Evolutionary conservation across 1,284 basidiomycete species (phyloP).

Genomic region (Sanghuangporus sanghuang): DNA sequence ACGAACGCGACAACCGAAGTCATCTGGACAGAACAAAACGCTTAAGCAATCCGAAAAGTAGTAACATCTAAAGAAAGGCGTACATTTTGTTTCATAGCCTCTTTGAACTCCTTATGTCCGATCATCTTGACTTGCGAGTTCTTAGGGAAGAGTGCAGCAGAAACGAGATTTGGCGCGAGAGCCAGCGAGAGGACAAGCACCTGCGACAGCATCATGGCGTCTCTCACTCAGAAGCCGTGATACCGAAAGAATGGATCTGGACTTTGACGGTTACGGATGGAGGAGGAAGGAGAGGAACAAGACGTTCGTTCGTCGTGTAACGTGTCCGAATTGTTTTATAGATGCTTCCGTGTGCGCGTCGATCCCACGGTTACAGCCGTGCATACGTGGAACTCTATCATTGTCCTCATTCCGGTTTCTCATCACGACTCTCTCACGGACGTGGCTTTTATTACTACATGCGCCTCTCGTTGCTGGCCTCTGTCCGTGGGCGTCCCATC

Average conservation of each 20-base stretch:
- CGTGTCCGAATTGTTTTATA: background rate
- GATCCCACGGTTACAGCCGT: background rate
- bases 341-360: background rate
- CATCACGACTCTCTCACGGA: background rate
- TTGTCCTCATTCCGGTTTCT: background rate
- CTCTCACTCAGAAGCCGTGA: background rate
- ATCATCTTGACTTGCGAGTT: constrained; percentile 72
- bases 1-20: constrained; percentile 84
- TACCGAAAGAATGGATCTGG: background rate
- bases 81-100: constrained; percentile 74
- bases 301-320: background rate
- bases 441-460: background rate
- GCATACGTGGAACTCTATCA: background rate
- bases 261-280: too few species aligned
- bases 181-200: constrained; percentile 32
- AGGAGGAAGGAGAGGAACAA: background rate
- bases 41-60: background rate
- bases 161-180: constrained; percentile 46
- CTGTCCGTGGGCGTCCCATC: background rate
- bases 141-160: constrained; percentile 70
- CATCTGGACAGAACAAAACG: constrained; percentile 37
- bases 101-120: constrained; percentile 67
- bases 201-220: constrained; percentile 26
- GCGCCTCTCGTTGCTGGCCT: too few species aligned
- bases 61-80: constrained; percentile 23